Conservation (phyloP, 2,329 filamentous ascomycete genomes). For the Colletotrichum caudatum region DNA sequence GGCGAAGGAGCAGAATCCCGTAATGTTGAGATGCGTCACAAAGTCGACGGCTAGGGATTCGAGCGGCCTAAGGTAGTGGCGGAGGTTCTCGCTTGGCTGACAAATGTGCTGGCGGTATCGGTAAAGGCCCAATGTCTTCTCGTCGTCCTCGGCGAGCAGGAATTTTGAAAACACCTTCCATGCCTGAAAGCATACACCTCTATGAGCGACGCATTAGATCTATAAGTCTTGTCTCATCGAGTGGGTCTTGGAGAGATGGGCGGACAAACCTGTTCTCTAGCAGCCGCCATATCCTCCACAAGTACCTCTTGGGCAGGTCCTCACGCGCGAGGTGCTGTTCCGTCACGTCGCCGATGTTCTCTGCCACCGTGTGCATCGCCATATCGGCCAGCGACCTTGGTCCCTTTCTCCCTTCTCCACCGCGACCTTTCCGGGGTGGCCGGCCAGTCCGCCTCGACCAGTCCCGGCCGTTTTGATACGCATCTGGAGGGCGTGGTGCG, state of each 20-base stretch:
- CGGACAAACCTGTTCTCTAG: conserved; percentile 54
- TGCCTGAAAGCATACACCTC: conserved; percentile 54
- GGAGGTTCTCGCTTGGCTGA: conserved; percentile 50
- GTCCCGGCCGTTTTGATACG: conserved; percentile 46
- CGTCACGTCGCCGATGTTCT: conserved; percentile 53
- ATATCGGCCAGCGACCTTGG: conserved; percentile 55
- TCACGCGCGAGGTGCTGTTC: conserved; percentile 49
- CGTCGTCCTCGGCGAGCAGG: conserved; percentile 49
- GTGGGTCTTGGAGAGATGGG: background rate
- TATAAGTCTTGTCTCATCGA: conserved; percentile 1
- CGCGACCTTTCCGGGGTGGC: conserved; percentile 44
- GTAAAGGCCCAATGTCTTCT: conserved; percentile 53
- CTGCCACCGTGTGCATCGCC: conserved; percentile 52
- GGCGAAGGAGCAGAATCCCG: conserved; percentile 51
- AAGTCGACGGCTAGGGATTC: conserved; percentile 53
- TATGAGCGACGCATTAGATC: conserved; percentile 37
- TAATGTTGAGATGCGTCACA: conserved; percentile 57
- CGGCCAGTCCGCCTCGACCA: conserved; percentile 52
- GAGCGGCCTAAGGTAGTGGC: conserved; percentile 54
- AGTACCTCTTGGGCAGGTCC: conserved; percentile 50
- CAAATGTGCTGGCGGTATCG: conserved; percentile 56
- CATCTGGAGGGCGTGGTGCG: conserved; percentile 47
- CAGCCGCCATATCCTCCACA: conserved; percentile 56
- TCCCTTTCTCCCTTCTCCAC: conserved; percentile 46
- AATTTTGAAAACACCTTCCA: conserved; percentile 56